Evolutionary conservation across 306 rosid species (phyloP).

Genomic region (Lathyrus tuberosus): DNA sequence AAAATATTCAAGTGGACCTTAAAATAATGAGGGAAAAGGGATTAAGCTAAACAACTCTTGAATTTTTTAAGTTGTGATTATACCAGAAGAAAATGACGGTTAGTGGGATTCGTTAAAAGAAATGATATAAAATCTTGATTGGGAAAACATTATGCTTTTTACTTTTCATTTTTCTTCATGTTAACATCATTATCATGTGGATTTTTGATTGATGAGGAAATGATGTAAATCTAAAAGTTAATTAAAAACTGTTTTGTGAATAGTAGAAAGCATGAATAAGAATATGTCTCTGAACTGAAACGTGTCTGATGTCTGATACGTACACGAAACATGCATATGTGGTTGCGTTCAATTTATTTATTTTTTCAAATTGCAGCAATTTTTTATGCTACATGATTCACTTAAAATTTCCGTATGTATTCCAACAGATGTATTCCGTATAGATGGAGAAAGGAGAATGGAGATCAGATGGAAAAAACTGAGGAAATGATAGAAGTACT

Average conservation of each 20-base stretch:
- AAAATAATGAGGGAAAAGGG: constrained; percentile 24
- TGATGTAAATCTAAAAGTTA: background rate
- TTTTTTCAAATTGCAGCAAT: background rate
- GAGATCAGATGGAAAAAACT: constrained; percentile 35
- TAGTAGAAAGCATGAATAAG: background rate
- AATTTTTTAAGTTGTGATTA: constrained; percentile 7
- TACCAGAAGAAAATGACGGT: constrained; percentile 1
- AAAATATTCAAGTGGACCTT: constrained; percentile 37
- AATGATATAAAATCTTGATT: constrained; percentile 8
- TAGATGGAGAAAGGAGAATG: constrained; percentile 53
- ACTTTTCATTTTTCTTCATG: constrained; percentile 11
- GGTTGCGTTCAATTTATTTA: too few relatives aligned
- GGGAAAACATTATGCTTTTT: constrained; percentile 1
- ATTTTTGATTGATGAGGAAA: constrained; percentile 3
- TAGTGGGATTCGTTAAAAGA: constrained; percentile 36
- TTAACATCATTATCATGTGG: background rate
- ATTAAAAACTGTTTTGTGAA: background rate
- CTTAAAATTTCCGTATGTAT: constrained; percentile 21
- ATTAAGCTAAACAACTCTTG: constrained; percentile 4
- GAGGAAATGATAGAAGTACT: constrained; percentile 69
- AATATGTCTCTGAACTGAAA: background rate
- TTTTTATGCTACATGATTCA: constrained; percentile 12
- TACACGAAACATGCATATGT: too few relatives aligned
- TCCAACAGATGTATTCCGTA: constrained; percentile 80
- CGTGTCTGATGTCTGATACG: too few relatives aligned